Evolutionary conservation across 2,329 filamentous ascomycete genomes (phyloP), one percentile per base, ranked within the genome.

Genomic region (Alternaria longipes): DNA sequence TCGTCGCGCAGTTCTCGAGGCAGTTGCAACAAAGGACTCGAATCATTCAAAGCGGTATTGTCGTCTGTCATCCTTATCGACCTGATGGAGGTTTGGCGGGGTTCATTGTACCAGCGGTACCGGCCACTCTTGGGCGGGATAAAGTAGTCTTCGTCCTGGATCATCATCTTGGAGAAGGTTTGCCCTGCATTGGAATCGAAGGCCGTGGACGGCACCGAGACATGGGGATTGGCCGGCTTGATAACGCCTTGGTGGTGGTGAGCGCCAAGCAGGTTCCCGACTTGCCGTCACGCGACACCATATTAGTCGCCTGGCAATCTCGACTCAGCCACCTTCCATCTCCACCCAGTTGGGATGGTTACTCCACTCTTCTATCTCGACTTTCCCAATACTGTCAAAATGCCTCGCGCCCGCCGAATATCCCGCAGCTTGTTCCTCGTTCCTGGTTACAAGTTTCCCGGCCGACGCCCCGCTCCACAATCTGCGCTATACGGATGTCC

Each of bases 1-100:
- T 65, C 56, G n/a, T 61, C 60, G 45, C 64, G 62, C 2, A 67
- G 56, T 28, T 67, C 62, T 46, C 56, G 44, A 30, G 64, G 64
- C 7, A 67, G 36, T 44, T 53, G 54, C 16, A 65, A 51, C 46
- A 65, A 18, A 14, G 45, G 59, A 44, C 56, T 65, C 12, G 52
- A 36, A 8, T 60, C 60, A 30, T 60, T 60, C 22, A 45, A 18
- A 11, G 40, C 46, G 24, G 47, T 52, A 14, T 46, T 26, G 41
- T 54, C 30, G 24, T 44, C 46, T n/a, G 41, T 41, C 57, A 60
- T 63, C 16, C 46, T 51, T 32, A 56, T 52, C 20, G 46, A 56
- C 32, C 40, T 32, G 16, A 50, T 46, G 16, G 54, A 50, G 26
- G 54, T 36, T 16, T 52, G 46, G 46, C 46, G 46, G 41, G 58